Base-by-base conservation (phyloP, 768 basidiomycete species). In the Boletus insuetus region DNA sequence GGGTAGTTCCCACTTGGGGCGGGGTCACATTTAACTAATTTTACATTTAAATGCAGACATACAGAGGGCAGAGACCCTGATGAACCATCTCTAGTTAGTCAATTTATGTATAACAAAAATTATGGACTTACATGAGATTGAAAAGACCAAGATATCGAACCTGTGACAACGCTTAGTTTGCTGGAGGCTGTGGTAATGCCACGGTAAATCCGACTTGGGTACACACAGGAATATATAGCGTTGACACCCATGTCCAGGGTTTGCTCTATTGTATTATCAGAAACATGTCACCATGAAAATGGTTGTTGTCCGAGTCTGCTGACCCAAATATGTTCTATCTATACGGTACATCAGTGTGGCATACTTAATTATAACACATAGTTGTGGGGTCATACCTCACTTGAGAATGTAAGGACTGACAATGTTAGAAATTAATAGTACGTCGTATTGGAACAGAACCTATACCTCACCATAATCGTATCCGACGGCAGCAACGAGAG, bases 301-400 rank as follows among this genome's bases (percentile, higher is more conserved):
- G 26, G 26, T 8, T 1, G 24, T 0, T 7, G 11, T n/a, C 22
- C 3, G 26, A 26, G 11, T 43, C 8, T 14, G 3, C 59, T 24
- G 9, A 61, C 59, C 55, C 59, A 61, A 2, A 60, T 50, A 37
- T 58, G 51, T 37, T 60, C 49, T 37, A 58, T 46, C 56, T 47
- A 32, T 10, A 11, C 0, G 26, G 12, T 13, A n/a, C 8, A 31
- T 9, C 31, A 49, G 29, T 39, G 38, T 4, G 16, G 35, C 11
- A n/a, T 17, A 39, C 9, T n/a, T 39, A 16, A n/a, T n/a, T n/a
- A n/a, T n/a, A n/a, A n/a, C 17, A 17, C 38, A 39, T 39, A 39
- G 17, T 12, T 11, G 12, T 12, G 6, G 12, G 34, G 13, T 34
- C 2, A 17, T 43, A 35, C 41, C 41, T 51, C 50, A 8, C 24